A percentile compares a stretch with the other conserved stretches of the same genome.
Conservation (phyloP, 2,329 filamentous ascomycete genomes). For the Tolypocladium endophyticum region DNA sequence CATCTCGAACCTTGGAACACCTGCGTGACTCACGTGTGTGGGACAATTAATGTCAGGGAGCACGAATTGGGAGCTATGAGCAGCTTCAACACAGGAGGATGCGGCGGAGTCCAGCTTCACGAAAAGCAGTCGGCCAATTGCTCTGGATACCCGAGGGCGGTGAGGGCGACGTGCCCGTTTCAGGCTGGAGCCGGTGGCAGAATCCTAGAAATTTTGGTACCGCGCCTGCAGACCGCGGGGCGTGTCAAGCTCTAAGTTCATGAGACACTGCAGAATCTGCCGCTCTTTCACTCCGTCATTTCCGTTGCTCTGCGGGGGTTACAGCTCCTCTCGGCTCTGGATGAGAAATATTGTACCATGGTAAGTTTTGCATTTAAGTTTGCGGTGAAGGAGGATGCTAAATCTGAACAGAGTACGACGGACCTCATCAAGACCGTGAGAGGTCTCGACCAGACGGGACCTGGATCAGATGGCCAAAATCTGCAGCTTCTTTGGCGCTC, state of each 20-base stretch:
- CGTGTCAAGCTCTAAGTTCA: neutral
- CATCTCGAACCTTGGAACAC: neutral
- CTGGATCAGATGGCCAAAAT: slow-evolving; percentile 33
- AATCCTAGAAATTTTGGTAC: slow-evolving; percentile 33
- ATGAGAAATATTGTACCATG: neutral
- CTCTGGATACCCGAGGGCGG: slow-evolving; percentile 30
- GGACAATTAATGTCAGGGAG: slow-evolving; percentile 5
- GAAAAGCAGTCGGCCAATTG: slow-evolving; percentile 26
- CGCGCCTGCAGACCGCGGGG: slow-evolving; percentile 1
- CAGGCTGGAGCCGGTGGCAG: slow-evolving; percentile 26
- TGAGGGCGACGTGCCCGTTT: slow-evolving; percentile 17
- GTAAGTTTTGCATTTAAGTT: neutral
- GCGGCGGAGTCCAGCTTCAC: slow-evolving; percentile 24
- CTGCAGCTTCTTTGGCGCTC: slow-evolving; percentile 38
- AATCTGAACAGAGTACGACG: slow-evolving; percentile 14
- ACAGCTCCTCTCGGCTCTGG: neutral
- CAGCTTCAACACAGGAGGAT: slow-evolving; percentile 17
- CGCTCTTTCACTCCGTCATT: slow-evolving; percentile 1
- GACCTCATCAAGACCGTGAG: slow-evolving; percentile 41
- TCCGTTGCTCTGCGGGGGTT: neutral
- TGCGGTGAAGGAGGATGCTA: slow-evolving; percentile 6
- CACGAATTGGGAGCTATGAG: slow-evolving; percentile 13
- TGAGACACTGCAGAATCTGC: neutral
- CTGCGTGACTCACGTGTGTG: slow-evolving; percentile 1
- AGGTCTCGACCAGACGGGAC: slow-evolving; percentile 42